Percentiles rank a stretch among this genome's conserved stretches.
Conservation (phyloP, 495 filamentous ascomycete species). For the Aspergillus bridgeri region DNA sequence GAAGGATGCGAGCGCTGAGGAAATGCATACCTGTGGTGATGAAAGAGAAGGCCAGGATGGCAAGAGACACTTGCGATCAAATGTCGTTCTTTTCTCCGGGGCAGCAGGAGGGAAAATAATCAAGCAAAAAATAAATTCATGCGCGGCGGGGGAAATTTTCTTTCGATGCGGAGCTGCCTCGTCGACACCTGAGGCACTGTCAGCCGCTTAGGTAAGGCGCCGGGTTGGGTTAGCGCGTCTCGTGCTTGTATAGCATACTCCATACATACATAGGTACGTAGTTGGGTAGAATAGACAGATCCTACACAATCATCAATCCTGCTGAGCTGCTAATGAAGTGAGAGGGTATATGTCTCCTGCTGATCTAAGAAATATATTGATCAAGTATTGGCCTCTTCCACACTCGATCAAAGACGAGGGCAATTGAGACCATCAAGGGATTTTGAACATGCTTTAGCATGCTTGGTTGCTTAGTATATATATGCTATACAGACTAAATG, state of each 20-base stretch:
- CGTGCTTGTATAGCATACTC: neutral
- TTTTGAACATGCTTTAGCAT: too few relatives aligned
- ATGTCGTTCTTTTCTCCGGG: slow-evolving; percentile 1
- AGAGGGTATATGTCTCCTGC: too few relatives aligned
- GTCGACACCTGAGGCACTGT: slow-evolving; percentile 26
- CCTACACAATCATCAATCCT: too few relatives aligned
- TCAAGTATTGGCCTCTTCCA: too few relatives aligned
- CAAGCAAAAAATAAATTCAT: slow-evolving; percentile 5
- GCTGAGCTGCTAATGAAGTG: too few relatives aligned
- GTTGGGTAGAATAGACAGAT: too few relatives aligned
- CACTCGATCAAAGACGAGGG: too few relatives aligned
- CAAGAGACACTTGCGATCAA: slow-evolving; percentile 5
- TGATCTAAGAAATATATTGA: too few relatives aligned
- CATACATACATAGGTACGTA: too few relatives aligned
- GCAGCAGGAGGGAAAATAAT: slow-evolving; percentile 2
- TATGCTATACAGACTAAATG: too few relatives aligned
- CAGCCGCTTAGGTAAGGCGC: neutral
- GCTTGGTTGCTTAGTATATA: too few relatives aligned
- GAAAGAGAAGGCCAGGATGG: neutral
- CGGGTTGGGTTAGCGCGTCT: neutral
- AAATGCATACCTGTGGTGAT: neutral
- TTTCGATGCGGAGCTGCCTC: slow-evolving; percentile 28
- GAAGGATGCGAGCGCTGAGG: neutral
- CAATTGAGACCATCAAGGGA: too few relatives aligned
- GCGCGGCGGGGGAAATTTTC: slow-evolving; percentile 37